These are phyloP conservation scores for Solanum arcanum DNA, from an alignment of 257 asterid genomes.

Conservation along the genomic window DNA sequence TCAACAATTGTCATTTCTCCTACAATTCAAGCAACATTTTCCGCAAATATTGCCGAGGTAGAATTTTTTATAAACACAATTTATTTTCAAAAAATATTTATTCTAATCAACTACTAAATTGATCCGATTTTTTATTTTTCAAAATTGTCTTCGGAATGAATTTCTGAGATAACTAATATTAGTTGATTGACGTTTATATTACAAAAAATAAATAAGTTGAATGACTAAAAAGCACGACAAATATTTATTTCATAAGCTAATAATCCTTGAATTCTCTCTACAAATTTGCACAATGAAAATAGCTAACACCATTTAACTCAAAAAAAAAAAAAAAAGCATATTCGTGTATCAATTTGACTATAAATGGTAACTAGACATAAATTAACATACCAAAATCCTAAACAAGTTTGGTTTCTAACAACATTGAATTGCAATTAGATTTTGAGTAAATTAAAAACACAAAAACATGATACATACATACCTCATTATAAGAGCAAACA, in stretches of 20 bases:
- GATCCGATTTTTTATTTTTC: not conserved
- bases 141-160: not conserved
- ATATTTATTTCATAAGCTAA: not conserved
- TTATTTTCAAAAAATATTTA: not conserved
- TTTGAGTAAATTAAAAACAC: not conserved
- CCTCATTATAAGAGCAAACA: constrained; percentile 66
- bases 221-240: not conserved
- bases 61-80: not conserved
- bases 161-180: not conserved
- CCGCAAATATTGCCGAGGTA: not conserved
- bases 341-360: not conserved
- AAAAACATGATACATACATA: not conserved
- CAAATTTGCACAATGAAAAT: not conserved
- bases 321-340: not conserved
- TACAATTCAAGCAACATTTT: not conserved
- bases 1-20: not conserved
- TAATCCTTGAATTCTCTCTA: not conserved
- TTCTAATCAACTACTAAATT: not conserved
- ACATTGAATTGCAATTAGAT: not conserved
- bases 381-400: not conserved
- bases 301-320: not conserved
- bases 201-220: not conserved
- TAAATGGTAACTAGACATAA: not conserved
- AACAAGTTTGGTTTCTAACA: not conserved
- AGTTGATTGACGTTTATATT: not conserved